phyloP scores from a whole-genome alignment of 228 moss, liverwort and hornwort genomes.

The Sphagnum fallax region DNA sequence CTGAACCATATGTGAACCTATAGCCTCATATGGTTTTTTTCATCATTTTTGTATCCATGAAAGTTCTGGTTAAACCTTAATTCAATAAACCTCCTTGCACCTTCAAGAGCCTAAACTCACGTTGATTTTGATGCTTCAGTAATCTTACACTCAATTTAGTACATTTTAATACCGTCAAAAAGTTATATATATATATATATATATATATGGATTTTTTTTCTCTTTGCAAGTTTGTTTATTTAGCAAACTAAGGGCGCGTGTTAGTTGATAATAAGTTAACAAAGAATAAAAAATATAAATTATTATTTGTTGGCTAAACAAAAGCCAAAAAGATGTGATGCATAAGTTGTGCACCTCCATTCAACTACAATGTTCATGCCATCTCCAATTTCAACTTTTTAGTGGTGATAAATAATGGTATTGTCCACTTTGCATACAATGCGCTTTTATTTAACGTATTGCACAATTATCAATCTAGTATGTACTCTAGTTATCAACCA shows the following conservation, averaged over 20 bases:
- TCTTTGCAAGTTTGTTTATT: too few species aligned
- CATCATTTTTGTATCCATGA: too few species aligned
- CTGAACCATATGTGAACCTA: too few species aligned
- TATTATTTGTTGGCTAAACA: background rate
- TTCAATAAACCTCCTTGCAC: background rate
- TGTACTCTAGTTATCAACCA: background rate
- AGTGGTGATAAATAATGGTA: background rate
- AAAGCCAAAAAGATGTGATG: background rate
- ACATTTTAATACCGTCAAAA: background rate
- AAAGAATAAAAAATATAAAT: background rate
- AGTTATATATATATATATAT: background rate
- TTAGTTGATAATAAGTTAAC: too few species aligned
- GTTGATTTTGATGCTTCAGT: background rate
- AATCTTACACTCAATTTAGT: background rate
- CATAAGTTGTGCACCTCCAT: constrained; percentile 3
- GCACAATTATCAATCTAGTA: background rate
- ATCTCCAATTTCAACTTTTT: background rate
- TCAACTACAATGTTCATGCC: background rate
- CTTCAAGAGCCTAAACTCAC: background rate
- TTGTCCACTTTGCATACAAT: background rate
- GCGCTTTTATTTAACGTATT: background rate
- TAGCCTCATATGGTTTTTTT: too few species aligned
- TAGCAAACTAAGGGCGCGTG: too few species aligned
- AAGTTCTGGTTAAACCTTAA: background rate
- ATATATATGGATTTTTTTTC: background rate